Evolutionary conservation across 179 eudicot genomes (phyloP).

Genomic region (Dionaea muscipula): DNA sequence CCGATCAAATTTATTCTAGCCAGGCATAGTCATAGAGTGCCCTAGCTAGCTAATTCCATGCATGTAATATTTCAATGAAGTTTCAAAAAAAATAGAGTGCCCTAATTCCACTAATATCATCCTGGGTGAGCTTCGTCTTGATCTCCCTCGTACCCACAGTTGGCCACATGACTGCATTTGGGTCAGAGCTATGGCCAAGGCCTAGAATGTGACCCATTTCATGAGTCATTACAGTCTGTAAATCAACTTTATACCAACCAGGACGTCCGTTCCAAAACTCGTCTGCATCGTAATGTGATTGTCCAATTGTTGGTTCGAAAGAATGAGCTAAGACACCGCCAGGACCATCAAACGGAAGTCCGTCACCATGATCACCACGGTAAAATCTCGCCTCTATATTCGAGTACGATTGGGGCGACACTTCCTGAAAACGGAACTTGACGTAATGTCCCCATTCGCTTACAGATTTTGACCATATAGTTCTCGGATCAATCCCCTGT

Average conservation of each 20-base stretch:
- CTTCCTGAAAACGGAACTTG: too few relatives aligned
- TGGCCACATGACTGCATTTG: conserved; percentile 63
- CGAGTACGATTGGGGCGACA: conserved; percentile 5
- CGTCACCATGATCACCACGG: conserved; percentile 64
- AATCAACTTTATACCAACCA: conserved; percentile 33
- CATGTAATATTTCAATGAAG: too few relatives aligned
- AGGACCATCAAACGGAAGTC: conserved; percentile 66
- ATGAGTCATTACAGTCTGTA: conserved; percentile 69
- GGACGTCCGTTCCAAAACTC: conserved; percentile 64
- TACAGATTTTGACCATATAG: too few relatives aligned
- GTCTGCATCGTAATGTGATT: conserved; percentile 60
- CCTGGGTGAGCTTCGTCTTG: conserved; percentile 40
- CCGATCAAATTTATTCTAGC: too few relatives aligned
- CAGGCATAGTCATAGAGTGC: too few relatives aligned
- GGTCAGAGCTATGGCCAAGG: conserved; percentile 37
- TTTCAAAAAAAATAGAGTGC: too few relatives aligned
- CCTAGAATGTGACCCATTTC: conserved; percentile 76
- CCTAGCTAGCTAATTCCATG: too few relatives aligned
- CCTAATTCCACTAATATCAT: conserved; percentile 66
- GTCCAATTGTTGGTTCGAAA: conserved; percentile 66
- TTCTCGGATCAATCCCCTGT: too few relatives aligned
- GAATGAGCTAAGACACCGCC: conserved; percentile 69
- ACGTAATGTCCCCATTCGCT: too few relatives aligned
- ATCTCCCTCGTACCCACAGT: conserved; percentile 49
- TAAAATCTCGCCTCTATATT: conserved; percentile 63